Percentiles rank a stretch among this genome's conserved stretches.
These are phyloP conservation scores for Xylaria venustula DNA, from an alignment of 495 filamentous ascomycete species.

Conservation along the genomic window DNA sequence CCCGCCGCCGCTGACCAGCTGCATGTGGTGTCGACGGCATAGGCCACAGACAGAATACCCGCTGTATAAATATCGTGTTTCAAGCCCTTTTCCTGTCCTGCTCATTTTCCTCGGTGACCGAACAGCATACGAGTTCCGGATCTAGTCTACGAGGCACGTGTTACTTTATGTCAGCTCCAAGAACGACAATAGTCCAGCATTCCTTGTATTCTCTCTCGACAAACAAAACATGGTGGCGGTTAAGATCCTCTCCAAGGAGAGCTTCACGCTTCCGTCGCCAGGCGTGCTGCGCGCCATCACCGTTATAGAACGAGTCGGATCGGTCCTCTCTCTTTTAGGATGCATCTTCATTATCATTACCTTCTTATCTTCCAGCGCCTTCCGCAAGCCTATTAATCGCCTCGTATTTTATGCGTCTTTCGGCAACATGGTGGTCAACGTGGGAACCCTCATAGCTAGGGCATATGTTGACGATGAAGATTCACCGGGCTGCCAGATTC, in stretches of 20 bases:
- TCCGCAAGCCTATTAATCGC: constrained; percentile 86
- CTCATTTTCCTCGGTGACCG: neutral
- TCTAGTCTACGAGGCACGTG: neutral
- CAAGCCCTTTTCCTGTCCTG: neutral
- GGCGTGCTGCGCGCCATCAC: constrained; percentile 46
- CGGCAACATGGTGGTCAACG: constrained; percentile 78
- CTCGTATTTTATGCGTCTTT: constrained; percentile 83
- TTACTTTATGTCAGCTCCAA: neutral
- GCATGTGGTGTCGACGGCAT: neutral
- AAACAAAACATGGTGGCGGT: neutral
- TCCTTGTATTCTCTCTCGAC: neutral
- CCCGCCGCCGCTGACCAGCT: neutral
- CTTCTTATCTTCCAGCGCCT: constrained; percentile 58
- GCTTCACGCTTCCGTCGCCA: constrained; percentile 7
- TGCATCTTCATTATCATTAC: constrained; percentile 72
- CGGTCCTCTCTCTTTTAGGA: constrained; percentile 69
- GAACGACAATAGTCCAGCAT: neutral
- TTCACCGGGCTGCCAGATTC: constrained; percentile 67
- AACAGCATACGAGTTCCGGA: neutral
- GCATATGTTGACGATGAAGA: constrained; percentile 48
- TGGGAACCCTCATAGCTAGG: constrained; percentile 72
- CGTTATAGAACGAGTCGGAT: constrained; percentile 65
- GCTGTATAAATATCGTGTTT: neutral
- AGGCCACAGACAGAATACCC: neutral
- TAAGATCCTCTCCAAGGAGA: neutral